These are phyloP conservation scores for Camellia granthamiana DNA, from an alignment of 148 eudicot genomes.

Conservation along the genomic window DNA sequence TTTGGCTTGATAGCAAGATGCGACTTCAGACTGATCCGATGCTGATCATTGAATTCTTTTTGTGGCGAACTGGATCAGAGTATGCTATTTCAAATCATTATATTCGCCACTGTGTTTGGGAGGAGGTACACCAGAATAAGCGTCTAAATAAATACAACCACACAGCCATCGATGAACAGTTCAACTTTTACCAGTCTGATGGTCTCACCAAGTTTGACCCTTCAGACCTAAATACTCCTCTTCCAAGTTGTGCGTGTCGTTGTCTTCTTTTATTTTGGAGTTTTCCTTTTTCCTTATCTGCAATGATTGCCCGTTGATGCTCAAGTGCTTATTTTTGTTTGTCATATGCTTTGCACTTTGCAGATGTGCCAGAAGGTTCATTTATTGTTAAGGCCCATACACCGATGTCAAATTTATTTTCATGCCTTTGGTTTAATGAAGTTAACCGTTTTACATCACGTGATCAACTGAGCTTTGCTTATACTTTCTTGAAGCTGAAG, in stretches of 20 bases:
- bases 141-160: conserved; percentile 93
- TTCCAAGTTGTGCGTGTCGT: conserved; percentile 79
- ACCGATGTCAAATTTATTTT: conserved; percentile 88
- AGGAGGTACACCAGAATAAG: conserved; percentile 96
- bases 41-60: conserved; percentile 73
- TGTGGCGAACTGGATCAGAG: conserved; percentile 84
- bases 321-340: conserved; percentile 4
- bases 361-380: conserved; percentile 99
- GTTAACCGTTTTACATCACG: conserved; percentile 92
- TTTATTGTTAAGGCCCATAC: conserved; percentile 91
- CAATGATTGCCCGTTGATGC: neutral
- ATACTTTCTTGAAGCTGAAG: conserved; percentile 80
- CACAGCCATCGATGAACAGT: conserved; percentile 88
- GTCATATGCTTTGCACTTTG: conserved; percentile 9
- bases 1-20: conserved; percentile 98
- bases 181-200: conserved; percentile 75
- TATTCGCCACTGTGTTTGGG: conserved; percentile 96
- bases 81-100: conserved; percentile 96
- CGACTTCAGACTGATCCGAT: conserved; percentile 81
- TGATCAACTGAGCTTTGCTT: conserved; percentile 91
- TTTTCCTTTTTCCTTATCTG: conserved; percentile 11
- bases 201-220: conserved; percentile 86
- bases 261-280: conserved; percentile 10
- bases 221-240: conserved; percentile 64
- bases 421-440: conserved; percentile 98